These are phyloP conservation scores for Aspergillus sp. DNA, from an alignment of 2,329 filamentous ascomycete species.

Conservation along the genomic window DNA sequence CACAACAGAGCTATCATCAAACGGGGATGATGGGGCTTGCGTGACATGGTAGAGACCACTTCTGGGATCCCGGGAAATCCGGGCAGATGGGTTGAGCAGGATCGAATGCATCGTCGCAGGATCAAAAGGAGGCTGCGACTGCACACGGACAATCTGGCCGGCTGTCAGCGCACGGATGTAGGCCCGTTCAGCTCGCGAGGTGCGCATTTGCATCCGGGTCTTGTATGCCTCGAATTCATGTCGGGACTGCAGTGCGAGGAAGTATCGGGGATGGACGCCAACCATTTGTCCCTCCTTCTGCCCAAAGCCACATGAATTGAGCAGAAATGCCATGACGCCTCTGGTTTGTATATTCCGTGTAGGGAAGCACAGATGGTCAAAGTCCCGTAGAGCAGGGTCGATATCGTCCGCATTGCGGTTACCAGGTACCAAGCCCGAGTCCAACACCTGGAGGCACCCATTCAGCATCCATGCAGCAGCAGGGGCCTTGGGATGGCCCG, in stretches of 20 bases:
- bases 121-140: not conserved
- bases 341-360: not conserved
- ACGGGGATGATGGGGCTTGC: not conserved
- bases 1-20: too few relatives aligned
- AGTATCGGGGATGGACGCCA: constrained; percentile 4
- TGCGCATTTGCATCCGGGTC: not conserved
- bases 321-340: not conserved
- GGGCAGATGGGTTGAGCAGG: not conserved
- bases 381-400: constrained; percentile 88
- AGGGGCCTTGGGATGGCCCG: constrained; percentile 94
- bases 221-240: not conserved
- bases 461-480: constrained; percentile 99
- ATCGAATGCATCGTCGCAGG: not conserved
- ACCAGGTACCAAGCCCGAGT: constrained; percentile 84
- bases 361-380: constrained; percentile 60
- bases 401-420: constrained; percentile 97
- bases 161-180: not conserved
- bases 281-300: constrained; percentile 6
- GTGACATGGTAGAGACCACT: not conserved
- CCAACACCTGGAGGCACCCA: constrained; percentile 88
- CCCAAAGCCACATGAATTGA: constrained; percentile 5
- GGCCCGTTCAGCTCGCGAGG: not conserved
- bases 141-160: not conserved
- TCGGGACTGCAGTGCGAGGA: not conserved
- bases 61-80: not conserved